phyloP scores from a whole-genome alignment of 257 asterid genomes.

The Fraxinus americana region DNA sequence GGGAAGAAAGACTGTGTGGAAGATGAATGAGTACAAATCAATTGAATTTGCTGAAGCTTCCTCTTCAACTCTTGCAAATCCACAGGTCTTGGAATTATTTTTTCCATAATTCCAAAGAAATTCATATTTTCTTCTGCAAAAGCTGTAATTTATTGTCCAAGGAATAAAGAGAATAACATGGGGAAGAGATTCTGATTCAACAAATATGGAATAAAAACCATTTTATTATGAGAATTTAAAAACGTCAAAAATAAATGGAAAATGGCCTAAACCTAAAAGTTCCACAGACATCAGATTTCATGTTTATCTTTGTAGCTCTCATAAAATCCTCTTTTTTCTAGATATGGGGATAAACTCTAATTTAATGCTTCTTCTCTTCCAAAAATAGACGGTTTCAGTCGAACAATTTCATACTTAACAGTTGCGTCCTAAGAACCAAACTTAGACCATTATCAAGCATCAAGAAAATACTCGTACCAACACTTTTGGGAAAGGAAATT shows the following conservation, averaged over 20 bases:
- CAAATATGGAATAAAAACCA: no score
- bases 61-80: constrained; percentile 20
- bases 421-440: no score
- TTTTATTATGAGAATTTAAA: no score
- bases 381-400: no score
- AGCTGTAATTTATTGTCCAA: neutral
- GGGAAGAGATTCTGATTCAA: neutral
- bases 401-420: no score
- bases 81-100: constrained; percentile 30
- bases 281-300: neutral
- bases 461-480: neutral
- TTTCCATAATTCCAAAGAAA: neutral
- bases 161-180: neutral
- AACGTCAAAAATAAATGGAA: neutral
- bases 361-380: neutral
- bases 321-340: neutral
- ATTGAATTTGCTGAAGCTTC: constrained; percentile 22
- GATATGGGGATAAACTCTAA: no score
- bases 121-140: neutral
- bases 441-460: no score
- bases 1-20: constrained; percentile 51
- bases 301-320: neutral
- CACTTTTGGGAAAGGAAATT: neutral
- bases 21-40: constrained; percentile 54
- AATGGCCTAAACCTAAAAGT: neutral